phyloP scores from a whole-genome alignment of 306 rosid genomes.

The Pterocarpus macrocarpus region DNA sequence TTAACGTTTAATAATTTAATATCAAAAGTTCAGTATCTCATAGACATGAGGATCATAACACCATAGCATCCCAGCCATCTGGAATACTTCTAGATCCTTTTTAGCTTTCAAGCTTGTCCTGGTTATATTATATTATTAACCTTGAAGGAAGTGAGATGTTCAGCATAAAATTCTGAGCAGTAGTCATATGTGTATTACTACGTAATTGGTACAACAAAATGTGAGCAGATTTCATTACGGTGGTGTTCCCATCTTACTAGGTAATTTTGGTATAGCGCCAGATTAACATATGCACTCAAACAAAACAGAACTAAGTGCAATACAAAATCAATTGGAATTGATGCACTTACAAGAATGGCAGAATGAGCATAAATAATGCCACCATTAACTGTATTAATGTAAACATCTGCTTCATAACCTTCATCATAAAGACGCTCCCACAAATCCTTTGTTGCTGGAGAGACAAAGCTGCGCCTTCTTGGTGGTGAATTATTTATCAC shows the following conservation, averaged over 20 bases:
- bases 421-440: slow-evolving; percentile 78
- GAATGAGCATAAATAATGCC: slow-evolving; percentile 81
- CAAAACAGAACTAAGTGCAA: background rate
- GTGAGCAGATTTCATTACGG: too few relatives aligned
- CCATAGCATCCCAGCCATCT: background rate
- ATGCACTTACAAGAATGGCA: slow-evolving; percentile 75
- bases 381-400: slow-evolving; percentile 66
- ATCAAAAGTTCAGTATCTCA: background rate
- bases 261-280: slow-evolving; percentile 12
- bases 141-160: too few relatives aligned
- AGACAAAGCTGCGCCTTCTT: slow-evolving; percentile 54
- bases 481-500: slow-evolving; percentile 38
- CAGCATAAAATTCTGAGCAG: too few relatives aligned
- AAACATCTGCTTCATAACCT: slow-evolving; percentile 84
- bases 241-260: background rate
- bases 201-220: too few relatives aligned
- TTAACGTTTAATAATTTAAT: background rate
- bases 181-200: too few relatives aligned
- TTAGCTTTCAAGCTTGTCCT: background rate
- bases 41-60: slow-evolving; percentile 7
- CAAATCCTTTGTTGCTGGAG: slow-evolving; percentile 58
- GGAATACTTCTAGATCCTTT: background rate
- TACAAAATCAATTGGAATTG: slow-evolving; percentile 26
- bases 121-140: background rate
- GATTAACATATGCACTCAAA: background rate